Evolutionary conservation across 2,329 filamentous ascomycete genomes (phyloP).

Genomic region (Clarireedia sp.): DNA sequence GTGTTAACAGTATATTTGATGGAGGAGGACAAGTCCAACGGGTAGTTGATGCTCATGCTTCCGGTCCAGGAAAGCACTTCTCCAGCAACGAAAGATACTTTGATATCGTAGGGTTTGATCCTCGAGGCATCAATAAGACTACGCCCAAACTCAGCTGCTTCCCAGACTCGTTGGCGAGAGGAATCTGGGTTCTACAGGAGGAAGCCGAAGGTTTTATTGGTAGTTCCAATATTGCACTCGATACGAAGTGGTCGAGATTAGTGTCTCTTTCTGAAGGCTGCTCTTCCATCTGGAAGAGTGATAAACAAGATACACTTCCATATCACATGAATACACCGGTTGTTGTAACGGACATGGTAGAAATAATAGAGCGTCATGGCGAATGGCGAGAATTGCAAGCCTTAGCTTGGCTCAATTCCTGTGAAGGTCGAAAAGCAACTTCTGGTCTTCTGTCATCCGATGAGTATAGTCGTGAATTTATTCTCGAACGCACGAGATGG

Average conservation of each 20-base stretch:
- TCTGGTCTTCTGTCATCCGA: not conserved
- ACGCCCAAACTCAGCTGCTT: conserved; percentile 30
- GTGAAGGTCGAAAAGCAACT: not conserved
- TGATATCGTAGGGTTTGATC: conserved; percentile 36
- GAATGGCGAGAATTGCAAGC: conserved; percentile 29
- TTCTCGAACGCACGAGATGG: not conserved
- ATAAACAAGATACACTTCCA: conserved; percentile 20
- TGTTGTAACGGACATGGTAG: conserved; percentile 42
- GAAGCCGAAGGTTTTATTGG: not conserved
- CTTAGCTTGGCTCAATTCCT: conserved; percentile 3
- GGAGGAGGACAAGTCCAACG: conserved; percentile 24
- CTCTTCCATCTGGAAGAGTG: conserved; percentile 7
- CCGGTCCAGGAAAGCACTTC: not conserved
- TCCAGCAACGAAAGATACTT: conserved; percentile 25
- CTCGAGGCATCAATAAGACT: conserved; percentile 33
- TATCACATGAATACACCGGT: conserved; percentile 38
- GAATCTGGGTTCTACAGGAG: conserved; percentile 1
- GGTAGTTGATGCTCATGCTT: conserved; percentile 21
- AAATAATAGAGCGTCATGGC: conserved; percentile 37
- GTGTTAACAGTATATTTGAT: conserved; percentile 25
- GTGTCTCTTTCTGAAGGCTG: conserved; percentile 21
- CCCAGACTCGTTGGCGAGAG: conserved; percentile 18
- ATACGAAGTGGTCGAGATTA: conserved; percentile 17
- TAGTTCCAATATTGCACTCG: conserved; percentile 1
- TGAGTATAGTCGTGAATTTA: not conserved